A percentile compares a stretch with the other conserved stretches of the same genome.
These are phyloP conservation scores for Croton laevigatus DNA, from an alignment of 441 rosid species.

Conservation along the genomic window DNA sequence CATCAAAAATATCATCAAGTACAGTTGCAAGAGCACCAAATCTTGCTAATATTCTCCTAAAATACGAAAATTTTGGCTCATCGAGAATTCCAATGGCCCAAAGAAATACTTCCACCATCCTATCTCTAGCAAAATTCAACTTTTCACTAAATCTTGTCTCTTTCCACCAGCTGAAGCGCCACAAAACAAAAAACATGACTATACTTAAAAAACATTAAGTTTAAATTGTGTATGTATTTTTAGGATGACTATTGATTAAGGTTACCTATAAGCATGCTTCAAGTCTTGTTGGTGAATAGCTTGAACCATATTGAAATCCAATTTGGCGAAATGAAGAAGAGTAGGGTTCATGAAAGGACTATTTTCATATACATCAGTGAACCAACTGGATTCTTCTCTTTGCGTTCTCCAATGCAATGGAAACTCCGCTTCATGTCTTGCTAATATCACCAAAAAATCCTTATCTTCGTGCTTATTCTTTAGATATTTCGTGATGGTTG, in stretches of 20 bases:
- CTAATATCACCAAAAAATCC: conserved; percentile 3
- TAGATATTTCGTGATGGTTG: conserved; percentile 1
- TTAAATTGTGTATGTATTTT: too few relatives aligned
- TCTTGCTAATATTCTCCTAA: conserved; percentile 2
- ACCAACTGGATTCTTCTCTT: conserved; percentile 36
- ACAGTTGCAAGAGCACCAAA: conserved; percentile 7
- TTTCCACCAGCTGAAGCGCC: conserved; percentile 33
- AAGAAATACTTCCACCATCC: conserved; percentile 15
- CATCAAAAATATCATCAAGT: conserved; percentile 24
- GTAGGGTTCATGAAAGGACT: conserved; percentile 1
- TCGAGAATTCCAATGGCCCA: conserved; percentile 7
- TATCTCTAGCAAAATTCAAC: conserved; percentile 16
- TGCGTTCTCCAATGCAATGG: conserved; percentile 35
- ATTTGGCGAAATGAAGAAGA: conserved; percentile 33
- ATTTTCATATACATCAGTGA: conserved; percentile 20
- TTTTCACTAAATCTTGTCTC: conserved; percentile 8
- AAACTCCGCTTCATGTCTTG: conserved; percentile 28
- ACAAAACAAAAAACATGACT: background rate
- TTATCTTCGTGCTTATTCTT: background rate
- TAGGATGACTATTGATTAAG: too few relatives aligned
- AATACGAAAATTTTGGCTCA: conserved; percentile 15
- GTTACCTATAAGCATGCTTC: conserved; percentile 25
- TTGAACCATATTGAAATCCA: conserved; percentile 35
- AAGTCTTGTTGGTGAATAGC: conserved; percentile 28
- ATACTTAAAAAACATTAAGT: too few relatives aligned